Evolutionary conservation across 345 rosid genomes (phyloP), one percentile per base, ranked within the genome.

Genomic region (Citrus medica): DNA sequence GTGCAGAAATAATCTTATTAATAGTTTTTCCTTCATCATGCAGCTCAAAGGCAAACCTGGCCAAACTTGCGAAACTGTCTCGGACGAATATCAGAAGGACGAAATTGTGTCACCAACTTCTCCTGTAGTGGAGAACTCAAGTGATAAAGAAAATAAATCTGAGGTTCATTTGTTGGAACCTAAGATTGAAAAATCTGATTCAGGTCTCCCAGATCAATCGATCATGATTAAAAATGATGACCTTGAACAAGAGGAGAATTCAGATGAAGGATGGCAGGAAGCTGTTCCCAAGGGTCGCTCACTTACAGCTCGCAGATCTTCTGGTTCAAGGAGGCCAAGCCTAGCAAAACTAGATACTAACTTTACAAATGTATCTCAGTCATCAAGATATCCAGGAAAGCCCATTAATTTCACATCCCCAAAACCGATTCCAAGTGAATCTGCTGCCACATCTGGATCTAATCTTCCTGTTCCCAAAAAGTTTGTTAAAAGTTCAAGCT

Each of bases 201-300:
- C 87, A 55, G 71, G 51, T 86, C 84, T 84, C 38, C 86, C 76
- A 69, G 88, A 84, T 73, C 85, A 91, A 72, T 64, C 76, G 27
- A 42, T 74, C 33, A 32, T 78, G 78, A 83, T 79, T 60, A 82
- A 76, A 67, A 78, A 33, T 68, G 89, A 86, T 62, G 80, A 85
- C 73, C 71, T 70, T 0, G 73, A 65, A 51, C 90, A 79, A 53
- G 92, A 88, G 63, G 94, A 92, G 59, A 85, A 78, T 61, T 88
- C 93, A 12, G 95, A 96, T 82, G 97, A 96, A 88, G 99, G 99
- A 80, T 96, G 99, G 99, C 98, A 96, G 87, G 98, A 96, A 92
- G 98, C 99, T 81, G 94, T 91, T 70, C 93, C 97, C 3, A 96
- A 91, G 88, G 84, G 93, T 28, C 98, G 98, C 58, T 85, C 91